Conservation (phyloP, 208 protist species). For the Wallacemonas rigidus region DNA sequence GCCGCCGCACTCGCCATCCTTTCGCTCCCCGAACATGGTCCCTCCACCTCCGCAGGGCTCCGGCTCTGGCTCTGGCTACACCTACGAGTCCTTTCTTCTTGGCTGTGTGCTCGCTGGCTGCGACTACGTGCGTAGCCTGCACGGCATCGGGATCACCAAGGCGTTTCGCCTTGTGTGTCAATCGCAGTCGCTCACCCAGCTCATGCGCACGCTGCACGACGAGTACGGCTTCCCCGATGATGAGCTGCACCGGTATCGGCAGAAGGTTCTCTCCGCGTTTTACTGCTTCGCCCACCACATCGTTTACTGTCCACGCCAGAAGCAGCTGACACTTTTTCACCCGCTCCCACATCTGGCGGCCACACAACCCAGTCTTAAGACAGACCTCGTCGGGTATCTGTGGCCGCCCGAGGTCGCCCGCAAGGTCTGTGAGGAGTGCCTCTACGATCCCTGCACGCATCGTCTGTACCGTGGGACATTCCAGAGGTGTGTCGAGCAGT, state of each 20-base stretch:
- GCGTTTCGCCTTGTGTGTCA: slow-evolving; percentile 84
- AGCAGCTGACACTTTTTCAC: slow-evolving; percentile 45
- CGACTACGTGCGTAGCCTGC: slow-evolving; percentile 95
- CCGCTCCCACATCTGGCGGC: slow-evolving; percentile 37
- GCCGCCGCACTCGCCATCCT: slow-evolving; percentile 8
- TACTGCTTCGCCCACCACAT: slow-evolving; percentile 91
- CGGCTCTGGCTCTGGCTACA: slow-evolving; percentile 35
- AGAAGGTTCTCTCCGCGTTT: slow-evolving; percentile 60
- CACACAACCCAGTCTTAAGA: slow-evolving; percentile 25
- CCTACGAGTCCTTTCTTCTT: slow-evolving; percentile 88
- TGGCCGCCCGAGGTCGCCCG: slow-evolving; percentile 44
- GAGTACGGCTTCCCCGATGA: slow-evolving; percentile 67
- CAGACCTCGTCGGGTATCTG: slow-evolving; percentile 50
- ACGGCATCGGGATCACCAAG: slow-evolving; percentile 93
- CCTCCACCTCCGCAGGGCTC: neutral
- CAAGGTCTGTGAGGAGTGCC: slow-evolving; percentile 65
- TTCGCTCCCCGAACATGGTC: neutral
- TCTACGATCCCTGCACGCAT: slow-evolving; percentile 64
- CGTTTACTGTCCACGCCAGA: slow-evolving; percentile 75
- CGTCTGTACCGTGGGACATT: slow-evolving; percentile 53
- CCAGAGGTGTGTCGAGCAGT: slow-evolving; percentile 47
- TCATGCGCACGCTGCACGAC: slow-evolving; percentile 41
- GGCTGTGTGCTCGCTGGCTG: slow-evolving; percentile 97
- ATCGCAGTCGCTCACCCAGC: slow-evolving; percentile 46
- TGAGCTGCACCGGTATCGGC: slow-evolving; percentile 58